Evolutionary conservation across 495 filamentous ascomycete species (phyloP), one percentile per base, ranked within the genome.

Genomic region (Cladorrhinum samala): DNA sequence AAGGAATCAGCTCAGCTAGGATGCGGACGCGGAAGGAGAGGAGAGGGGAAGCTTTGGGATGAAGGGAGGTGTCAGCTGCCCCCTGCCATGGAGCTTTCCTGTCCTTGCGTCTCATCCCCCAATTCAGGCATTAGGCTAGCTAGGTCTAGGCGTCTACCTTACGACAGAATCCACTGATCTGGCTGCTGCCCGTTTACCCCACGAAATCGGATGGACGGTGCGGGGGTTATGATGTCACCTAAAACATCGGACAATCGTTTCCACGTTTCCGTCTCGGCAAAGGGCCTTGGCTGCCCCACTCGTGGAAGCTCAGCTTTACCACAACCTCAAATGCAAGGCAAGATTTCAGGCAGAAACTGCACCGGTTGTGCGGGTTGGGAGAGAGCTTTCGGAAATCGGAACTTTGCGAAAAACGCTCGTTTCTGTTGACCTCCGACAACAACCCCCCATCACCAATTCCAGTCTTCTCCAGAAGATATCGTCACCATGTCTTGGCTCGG

Each of bases 401-500:
- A 5, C 39, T 16, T 20, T 38, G 55, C 60, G 65, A 74, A 76
- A 77, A 77, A 70, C 68, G 64, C 72, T 75, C 73, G 69, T 57
- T 56, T 48, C 40, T 48, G n/a, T 46, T 50, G 54, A 54, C 57
- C 57, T 61, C 53, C 39, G 57, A 49, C 50, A 57, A 50, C 50
- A 52, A 47, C 60, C 54, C 54, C 56, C 46, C 56, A 53, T 63
- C 60, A 53, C 50, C 56, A 45, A 57, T 41, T 51, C 54, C 55
- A 63, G 49, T 50, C 49, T 52, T 57, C 54, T 53, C 52, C 53
- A 52, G 55, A 58, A 50, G 47, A 47, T 42, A 49, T 69, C 70
- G 65, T 63, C 76, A 85, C 67, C 56, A 90, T 91, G 88, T 79
- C 82, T 75, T 76, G 88, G 72, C 79, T 96, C 69, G 84, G 84